Conservation (phyloP, 306 rosid genomes). For the Acmispon strigosus region DNA sequence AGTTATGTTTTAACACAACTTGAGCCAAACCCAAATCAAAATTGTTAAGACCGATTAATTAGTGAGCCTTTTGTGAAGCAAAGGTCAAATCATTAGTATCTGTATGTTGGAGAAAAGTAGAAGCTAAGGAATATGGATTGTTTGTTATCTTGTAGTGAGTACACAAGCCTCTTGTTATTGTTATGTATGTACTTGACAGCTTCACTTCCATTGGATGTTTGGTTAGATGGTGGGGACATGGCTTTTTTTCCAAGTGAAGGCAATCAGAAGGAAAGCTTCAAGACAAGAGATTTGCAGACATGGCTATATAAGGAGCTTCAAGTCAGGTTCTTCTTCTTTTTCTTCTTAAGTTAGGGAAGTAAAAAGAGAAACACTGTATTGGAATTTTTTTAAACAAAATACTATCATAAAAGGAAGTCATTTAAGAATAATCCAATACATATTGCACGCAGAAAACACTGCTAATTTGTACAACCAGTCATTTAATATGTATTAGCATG, state of each 20-base stretch:
- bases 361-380: no score
- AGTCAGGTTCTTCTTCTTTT: neutral
- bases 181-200: conserved; percentile 24
- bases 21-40: conserved; percentile 14
- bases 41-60: conserved; percentile 30
- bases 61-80: neutral
- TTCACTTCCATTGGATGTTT: conserved; percentile 33
- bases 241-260: conserved; percentile 63
- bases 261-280: conserved; percentile 20
- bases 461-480: no score
- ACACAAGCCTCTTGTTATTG: conserved; percentile 25
- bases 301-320: neutral
- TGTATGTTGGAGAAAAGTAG: conserved; percentile 63
- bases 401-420: no score
- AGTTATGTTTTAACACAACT: neutral
- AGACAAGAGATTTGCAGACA: neutral
- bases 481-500: no score
- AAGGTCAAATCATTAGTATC: conserved; percentile 29
- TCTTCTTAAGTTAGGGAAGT: no score
- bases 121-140: conserved; percentile 39
- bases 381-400: no score
- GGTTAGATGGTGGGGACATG: conserved; percentile 35
- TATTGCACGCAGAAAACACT: no score
- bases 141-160: conserved; percentile 16
- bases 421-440: no score